These are phyloP conservation scores for Mariannaea sp. DNA, from an alignment of 2,329 filamentous ascomycete species.

Conservation along the genomic window DNA sequence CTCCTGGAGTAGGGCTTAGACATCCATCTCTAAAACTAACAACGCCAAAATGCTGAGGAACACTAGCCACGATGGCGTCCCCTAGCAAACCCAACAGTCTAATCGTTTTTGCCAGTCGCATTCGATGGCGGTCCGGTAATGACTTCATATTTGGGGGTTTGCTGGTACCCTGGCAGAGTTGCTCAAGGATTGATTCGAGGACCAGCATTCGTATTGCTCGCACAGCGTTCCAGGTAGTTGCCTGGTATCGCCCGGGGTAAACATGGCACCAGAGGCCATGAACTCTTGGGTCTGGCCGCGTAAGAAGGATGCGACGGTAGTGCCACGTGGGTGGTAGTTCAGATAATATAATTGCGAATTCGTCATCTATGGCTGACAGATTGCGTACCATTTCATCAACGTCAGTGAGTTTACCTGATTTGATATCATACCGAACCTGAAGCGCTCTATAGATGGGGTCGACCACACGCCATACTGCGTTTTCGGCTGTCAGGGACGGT, in stretches of 20 bases:
- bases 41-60: conserved; percentile 57
- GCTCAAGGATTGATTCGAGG: conserved; percentile 53
- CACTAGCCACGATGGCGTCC: conserved; percentile 50
- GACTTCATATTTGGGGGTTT: conserved; percentile 27
- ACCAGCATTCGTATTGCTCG: conserved; percentile 53
- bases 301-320: conserved; percentile 49
- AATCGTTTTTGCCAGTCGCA: conserved; percentile 45
- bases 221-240: conserved; percentile 55
- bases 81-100: conserved; percentile 47
- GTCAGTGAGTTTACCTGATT: conserved; percentile 43
- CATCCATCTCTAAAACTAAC: conserved; percentile 47
- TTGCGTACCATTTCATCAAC: conserved; percentile 43
- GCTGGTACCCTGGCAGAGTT: conserved; percentile 40
- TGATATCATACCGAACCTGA: conserved; percentile 54
- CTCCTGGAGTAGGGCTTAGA: conserved; percentile 25
- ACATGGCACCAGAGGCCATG: conserved; percentile 51
- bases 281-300: conserved; percentile 47
- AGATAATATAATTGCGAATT: conserved; percentile 47
- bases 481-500: conserved; percentile 41
- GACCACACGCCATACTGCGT: conserved; percentile 50
- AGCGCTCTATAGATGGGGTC: conserved; percentile 52
- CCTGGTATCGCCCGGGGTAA: conserved; percentile 51
- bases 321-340: conserved; percentile 48
- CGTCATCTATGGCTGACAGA: conserved; percentile 49
- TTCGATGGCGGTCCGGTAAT: conserved; percentile 40